Evolutionary conservation across 2,329 filamentous ascomycete genomes (phyloP), one percentile per base, ranked within the genome.

Genomic region (Cytospora piceicola): DNA sequence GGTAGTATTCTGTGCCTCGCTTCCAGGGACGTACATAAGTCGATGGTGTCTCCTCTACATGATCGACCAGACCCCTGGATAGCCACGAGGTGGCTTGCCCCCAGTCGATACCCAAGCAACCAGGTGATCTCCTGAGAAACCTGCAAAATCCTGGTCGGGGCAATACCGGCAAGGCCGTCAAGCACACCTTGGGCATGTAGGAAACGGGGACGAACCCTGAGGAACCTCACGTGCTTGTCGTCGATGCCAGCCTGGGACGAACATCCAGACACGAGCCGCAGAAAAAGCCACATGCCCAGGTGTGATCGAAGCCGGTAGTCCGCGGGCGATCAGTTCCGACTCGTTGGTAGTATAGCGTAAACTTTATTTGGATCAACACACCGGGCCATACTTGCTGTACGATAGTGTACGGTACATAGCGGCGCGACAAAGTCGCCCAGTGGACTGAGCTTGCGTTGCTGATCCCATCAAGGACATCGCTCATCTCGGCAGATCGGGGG

Each of bases 251-350:
- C 53, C n/a, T 57, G 53, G 53, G 36, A 30, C 15, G 61, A 51
- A 46, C 53, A 17, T 63, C 61, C 53, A 46, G 27, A 52, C 39
- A 57, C 39, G 52, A 62, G 34, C 34, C 34, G 53, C 22, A 57
- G 39, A 14, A 22, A 39, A 36, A 52, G 39, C 30, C 39, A 52
- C 2, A 7, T 22, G 42, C n/a, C 42, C 17, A n/a, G 51, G 60
- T 63, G 56, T 57, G 53, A 34, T 9, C 34, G 14, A 36, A 36
- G 34, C 61, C 53, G 53, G 61, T 46, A 29, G 39, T 15, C 53
- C 61, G 61, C 53, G 61, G 61, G 36, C 39, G 61, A 63, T 63
- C 61, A 57, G 53, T 57, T 52, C 54, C 61, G 36, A 32, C 52
- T 49, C 53, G 49, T 46, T 57, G 39, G 49, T 29, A 46, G 36